A percentile compares a stretch with the other conserved stretches of the same genome.
These are phyloP conservation scores for Blastobotrys parvus DNA, from an alignment of 805 yeast species.

Conservation along the genomic window DNA sequence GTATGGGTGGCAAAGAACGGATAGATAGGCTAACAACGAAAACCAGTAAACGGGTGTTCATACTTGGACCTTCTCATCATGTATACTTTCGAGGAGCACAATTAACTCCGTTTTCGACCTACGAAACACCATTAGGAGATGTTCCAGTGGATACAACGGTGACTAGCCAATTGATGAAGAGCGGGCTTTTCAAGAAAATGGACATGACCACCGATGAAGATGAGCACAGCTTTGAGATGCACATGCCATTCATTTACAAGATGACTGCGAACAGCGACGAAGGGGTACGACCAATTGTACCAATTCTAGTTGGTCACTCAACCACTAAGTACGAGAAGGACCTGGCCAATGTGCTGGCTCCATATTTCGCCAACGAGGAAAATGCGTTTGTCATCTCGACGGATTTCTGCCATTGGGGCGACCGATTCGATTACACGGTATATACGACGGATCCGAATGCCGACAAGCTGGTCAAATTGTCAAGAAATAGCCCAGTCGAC, in stretches of 20 bases:
- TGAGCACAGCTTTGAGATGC: constrained; percentile 95
- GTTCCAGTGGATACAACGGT: constrained; percentile 53
- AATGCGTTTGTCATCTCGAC: constrained; percentile 74
- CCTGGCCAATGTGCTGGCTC: constrained; percentile 42
- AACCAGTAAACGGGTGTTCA: constrained; percentile 64
- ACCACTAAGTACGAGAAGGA: constrained; percentile 36
- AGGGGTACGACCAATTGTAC: constrained; percentile 42
- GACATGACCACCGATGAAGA: constrained; percentile 54
- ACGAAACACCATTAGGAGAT: constrained; percentile 80
- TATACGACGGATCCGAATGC: constrained; percentile 31
- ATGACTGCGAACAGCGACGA: constrained; percentile 15
- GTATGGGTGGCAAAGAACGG: no score
- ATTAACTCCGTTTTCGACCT: constrained; percentile 41
- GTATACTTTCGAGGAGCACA: constrained; percentile 63
- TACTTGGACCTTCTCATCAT: constrained; percentile 92
- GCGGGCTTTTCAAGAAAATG: constrained; percentile 48
- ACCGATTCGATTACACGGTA: constrained; percentile 49
- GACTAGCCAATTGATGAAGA: constrained; percentile 18
- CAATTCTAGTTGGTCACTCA: constrained; percentile 69
- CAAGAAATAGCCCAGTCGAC: constrained; percentile 15
- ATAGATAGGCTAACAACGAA: no score
- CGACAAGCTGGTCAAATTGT: constrained; percentile 16
- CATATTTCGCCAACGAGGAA: constrained; percentile 44
- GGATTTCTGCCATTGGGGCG: constrained; percentile 96
- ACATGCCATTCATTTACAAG: constrained; percentile 63